Conservation (phyloP, 192 early-diverging fungal species). For the Coemansia sp. region DNA sequence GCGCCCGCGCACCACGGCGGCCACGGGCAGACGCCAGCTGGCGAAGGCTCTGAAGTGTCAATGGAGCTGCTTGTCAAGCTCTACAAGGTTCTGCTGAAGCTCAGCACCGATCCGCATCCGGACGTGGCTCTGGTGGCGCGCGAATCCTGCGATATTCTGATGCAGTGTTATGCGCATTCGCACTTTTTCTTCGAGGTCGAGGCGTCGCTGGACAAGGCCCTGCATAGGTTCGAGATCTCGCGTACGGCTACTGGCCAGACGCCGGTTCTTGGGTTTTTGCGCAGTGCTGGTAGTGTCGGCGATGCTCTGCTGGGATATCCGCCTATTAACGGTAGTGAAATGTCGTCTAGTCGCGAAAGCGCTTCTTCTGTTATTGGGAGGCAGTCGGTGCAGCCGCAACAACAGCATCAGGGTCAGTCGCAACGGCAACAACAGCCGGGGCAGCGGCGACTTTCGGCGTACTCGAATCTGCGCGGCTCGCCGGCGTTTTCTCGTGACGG, state of each 20-base stretch:
- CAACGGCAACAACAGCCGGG: slow-evolving; percentile 13
- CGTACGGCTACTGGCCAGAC: slow-evolving; percentile 31
- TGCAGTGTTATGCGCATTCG: slow-evolving; percentile 55
- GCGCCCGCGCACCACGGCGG: slow-evolving; percentile 2
- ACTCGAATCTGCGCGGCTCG: slow-evolving; percentile 6
- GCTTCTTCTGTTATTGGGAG: neutral
- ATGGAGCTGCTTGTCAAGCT: slow-evolving; percentile 57
- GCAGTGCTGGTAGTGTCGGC: slow-evolving; percentile 20
- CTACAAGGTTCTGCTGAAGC: slow-evolving; percentile 80
- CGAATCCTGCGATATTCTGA: slow-evolving; percentile 68
- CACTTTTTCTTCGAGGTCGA: slow-evolving; percentile 31
- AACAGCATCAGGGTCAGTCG: slow-evolving; percentile 2
- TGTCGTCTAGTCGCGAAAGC: slow-evolving; percentile 1
- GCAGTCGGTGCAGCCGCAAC: neutral
- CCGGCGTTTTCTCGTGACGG: neutral
- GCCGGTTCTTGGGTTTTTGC: slow-evolving; percentile 30
- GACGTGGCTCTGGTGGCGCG: slow-evolving; percentile 71
- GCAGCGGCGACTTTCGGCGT: slow-evolving; percentile 25
- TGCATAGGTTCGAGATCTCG: slow-evolving; percentile 40
- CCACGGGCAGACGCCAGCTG: slow-evolving; percentile 2
- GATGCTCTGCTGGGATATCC: slow-evolving; percentile 38
- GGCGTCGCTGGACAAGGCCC: slow-evolving; percentile 38
- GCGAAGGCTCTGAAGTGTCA: slow-evolving; percentile 27
- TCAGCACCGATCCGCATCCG: slow-evolving; percentile 80
- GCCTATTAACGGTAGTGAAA: slow-evolving; percentile 3